phyloP scores from a whole-genome alignment of 78 protist genomes.

The Chrysochromulina tobinii region DNA sequence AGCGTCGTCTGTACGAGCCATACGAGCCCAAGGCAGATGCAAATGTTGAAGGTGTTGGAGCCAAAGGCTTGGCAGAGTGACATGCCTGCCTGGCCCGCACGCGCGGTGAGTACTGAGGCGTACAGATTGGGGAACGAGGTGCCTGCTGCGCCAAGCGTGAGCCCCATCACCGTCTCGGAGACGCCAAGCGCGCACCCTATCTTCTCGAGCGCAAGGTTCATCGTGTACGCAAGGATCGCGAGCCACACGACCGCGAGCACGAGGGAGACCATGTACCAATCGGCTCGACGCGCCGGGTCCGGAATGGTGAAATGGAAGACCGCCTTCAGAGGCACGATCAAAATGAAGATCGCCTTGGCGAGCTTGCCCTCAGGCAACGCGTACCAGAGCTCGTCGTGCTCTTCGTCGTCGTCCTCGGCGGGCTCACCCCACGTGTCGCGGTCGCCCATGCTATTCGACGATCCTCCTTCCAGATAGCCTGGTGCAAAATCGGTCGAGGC shows the following conservation, averaged over 20 bases:
- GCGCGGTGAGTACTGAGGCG: background rate
- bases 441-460: no score
- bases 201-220: background rate
- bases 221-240: background rate
- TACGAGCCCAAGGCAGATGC: background rate
- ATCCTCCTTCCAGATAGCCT: no score
- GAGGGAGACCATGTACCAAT: background rate
- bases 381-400: no score
- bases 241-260: slow-evolving; percentile 33
- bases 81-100: slow-evolving; percentile 17
- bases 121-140: background rate
- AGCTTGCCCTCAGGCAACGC: no score
- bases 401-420: no score
- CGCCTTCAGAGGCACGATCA: no score
- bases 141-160: background rate
- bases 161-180: background rate
- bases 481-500: no score
- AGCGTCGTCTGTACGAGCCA: no score
- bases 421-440: no score
- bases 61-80: slow-evolving; percentile 16
- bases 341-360: no score
- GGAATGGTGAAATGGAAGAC: no score
- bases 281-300: background rate
- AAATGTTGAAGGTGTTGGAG: slow-evolving; percentile 29
- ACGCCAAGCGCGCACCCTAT: background rate